Evolutionary conservation across 1,284 basidiomycete genomes (phyloP), one percentile per base, ranked within the genome.

Genomic region (Lentinula novae-zelandiae): DNA sequence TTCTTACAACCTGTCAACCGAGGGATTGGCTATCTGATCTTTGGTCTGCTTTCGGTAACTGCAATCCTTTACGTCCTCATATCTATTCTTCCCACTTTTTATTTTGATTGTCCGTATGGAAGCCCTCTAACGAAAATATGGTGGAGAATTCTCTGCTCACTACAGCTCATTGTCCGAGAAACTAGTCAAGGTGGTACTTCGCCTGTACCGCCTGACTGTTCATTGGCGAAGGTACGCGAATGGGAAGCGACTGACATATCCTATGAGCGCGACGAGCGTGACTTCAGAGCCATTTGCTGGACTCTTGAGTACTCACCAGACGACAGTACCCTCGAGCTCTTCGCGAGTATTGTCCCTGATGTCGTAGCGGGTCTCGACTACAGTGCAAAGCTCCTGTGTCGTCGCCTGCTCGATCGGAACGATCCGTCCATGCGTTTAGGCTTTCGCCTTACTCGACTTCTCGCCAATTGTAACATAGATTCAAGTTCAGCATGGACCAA

Each of bases 331-430:
- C 63, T 76, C 5, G 73, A 75, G 62, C 64, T 67, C 8, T 76
- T 76, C 53, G 69, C 76, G 3, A 70, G 72, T 40, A 68, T 71
- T 44, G 73, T 77, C 51, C 75, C 75, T 0, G 65, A 66, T 48
- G 71, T 75, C 17, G 70, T 75, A 17, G 65, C 70, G 0, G 73
- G 74, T 0, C 68, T 69, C 38, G 74, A 76, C 54, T 76, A 76
- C 63, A 75, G 74, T 58, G 72, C 72, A 5, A 76, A 76, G 59
- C 64, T 72, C 36, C 69, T 76, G 6, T 66, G 76, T 15, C 68
- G 70, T 53, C 62, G 64, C 48, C 69, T 76, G 13, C 63, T 75
- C 51, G 64, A 69, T 40, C 72, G 73, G 56, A 60, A 66, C 0
- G 70, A 74, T 55, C 63, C 68, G 6, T 62, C 68, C 8, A 65